Percentiles rank a stretch among this genome's conserved stretches.
Evolutionary conservation across 2,329 filamentous ascomycete species (phyloP).

Genomic region (Coccinonectria pachysandricola): DNA sequence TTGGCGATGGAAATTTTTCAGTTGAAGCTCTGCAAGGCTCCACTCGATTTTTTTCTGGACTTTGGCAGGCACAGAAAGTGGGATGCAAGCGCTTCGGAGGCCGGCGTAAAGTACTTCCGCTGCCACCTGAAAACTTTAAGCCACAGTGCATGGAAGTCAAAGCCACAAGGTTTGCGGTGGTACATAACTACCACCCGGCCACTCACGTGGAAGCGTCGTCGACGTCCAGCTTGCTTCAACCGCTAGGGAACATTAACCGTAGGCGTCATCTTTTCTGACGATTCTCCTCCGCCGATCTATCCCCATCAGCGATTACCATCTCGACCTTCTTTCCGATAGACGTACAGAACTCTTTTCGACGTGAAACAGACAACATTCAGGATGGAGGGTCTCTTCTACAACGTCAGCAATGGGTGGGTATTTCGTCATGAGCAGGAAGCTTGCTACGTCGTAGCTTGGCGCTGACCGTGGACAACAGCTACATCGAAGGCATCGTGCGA

Average conservation of each 20-base stretch:
- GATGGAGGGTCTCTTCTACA: conserved; percentile 93
- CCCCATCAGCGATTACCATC: conserved; percentile 6
- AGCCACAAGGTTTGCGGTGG: too few species aligned
- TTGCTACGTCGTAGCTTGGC: too few species aligned
- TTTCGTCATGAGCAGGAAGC: too few species aligned
- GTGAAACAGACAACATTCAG: conserved; percentile 14
- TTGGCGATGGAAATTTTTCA: conserved; percentile 33
- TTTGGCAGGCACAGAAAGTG: conserved; percentile 18
- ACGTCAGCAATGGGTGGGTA: conserved; percentile 79
- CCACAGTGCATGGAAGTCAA: too few species aligned
- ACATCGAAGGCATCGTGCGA: conserved; percentile 93
- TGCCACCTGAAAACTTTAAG: too few species aligned
- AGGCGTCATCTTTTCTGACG: conserved; percentile 17
- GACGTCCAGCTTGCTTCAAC: conserved; percentile 12
- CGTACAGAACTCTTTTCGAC: conserved; percentile 4
- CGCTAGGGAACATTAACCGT: too few species aligned
- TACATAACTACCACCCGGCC: too few species aligned
- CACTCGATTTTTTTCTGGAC: conserved; percentile 29
- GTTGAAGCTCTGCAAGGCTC: conserved; percentile 25
- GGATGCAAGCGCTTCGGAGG: conserved; percentile 12
- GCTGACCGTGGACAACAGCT: conserved; percentile 45
- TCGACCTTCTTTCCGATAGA: too few species aligned
- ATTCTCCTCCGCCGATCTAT: conserved; percentile 9
- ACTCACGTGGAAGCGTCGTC: conserved; percentile 20
- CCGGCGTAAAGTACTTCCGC: conserved; percentile 20